A percentile compares a stretch with the other conserved stretches of the same genome.
These are phyloP conservation scores for Steccherinum ochraceum DNA, from an alignment of 768 basidiomycete genomes.

Conservation along the genomic window DNA sequence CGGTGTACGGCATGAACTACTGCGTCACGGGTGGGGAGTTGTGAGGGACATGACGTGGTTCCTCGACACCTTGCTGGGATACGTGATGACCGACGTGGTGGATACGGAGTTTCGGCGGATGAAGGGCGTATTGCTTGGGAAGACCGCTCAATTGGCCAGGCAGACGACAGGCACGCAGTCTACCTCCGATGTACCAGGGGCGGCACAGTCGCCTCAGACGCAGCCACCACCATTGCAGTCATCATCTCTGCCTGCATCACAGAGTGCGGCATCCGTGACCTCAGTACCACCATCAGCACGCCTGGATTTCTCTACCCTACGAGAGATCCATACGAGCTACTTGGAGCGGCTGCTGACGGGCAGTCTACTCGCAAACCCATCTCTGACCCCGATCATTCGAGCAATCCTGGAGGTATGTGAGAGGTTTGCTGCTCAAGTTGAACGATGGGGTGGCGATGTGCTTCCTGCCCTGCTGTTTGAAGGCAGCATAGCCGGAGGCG, in stretches of 20 bases:
- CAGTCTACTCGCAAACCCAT: conserved; percentile 64
- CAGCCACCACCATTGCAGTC: conserved; percentile 7
- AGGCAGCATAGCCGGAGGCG: conserved; percentile 56
- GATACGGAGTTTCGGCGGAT: conserved; percentile 76
- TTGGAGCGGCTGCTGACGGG: conserved; percentile 75
- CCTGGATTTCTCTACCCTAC: conserved; percentile 83
- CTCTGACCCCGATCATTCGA: conserved; percentile 55
- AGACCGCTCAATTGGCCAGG: conserved; percentile 16
- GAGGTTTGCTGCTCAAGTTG: conserved; percentile 80
- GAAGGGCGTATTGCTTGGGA: conserved; percentile 44
- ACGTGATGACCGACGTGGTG: conserved; percentile 87
- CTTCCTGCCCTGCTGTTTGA: conserved; percentile 80
- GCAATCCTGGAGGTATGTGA: conserved; percentile 80
- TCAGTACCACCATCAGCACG: conserved; percentile 27
- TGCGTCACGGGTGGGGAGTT: conserved; percentile 81
- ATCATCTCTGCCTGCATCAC: conserved; percentile 15
- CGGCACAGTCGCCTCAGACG: not conserved
- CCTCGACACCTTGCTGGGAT: conserved; percentile 73
- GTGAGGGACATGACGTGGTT: conserved; percentile 91
- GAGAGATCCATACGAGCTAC: conserved; percentile 75
- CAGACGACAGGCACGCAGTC: conserved; percentile 17
- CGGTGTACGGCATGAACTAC: conserved; percentile 52
- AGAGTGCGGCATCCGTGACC: conserved; percentile 22
- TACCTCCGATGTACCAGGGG: not conserved
- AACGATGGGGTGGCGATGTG: conserved; percentile 90